These are phyloP conservation scores for Puccinellia tenuiflora DNA, from an alignment of 176 grass and related monocot species.

Conservation along the genomic window DNA sequence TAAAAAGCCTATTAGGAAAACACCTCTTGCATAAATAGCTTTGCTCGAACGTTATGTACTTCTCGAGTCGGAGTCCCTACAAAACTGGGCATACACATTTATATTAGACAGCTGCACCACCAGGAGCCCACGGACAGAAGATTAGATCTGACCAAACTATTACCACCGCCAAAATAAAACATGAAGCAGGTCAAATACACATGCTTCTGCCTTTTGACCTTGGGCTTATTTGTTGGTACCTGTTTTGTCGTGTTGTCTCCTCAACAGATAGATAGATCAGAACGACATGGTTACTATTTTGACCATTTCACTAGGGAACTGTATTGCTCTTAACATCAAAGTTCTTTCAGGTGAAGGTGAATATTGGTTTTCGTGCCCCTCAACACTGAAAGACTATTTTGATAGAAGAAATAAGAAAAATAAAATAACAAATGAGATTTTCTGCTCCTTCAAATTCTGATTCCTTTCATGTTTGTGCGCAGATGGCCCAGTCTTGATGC, in stretches of 20 bases:
- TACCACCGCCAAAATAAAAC: not conserved
- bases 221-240: not conserved
- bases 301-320: not conserved
- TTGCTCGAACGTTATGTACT: not conserved
- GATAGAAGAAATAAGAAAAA: not conserved
- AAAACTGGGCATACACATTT: not conserved
- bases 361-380: not conserved
- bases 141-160: not conserved
- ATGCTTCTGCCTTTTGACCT: not conserved
- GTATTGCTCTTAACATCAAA: not conserved
- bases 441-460: constrained; percentile 2
- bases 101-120: not conserved
- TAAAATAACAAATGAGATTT: not conserved
- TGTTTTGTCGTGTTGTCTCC: not conserved
- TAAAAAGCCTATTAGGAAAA: not conserved
- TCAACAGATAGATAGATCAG: not conserved
- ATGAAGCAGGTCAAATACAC: not conserved
- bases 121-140: not conserved
- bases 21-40: not conserved
- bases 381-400: not conserved
- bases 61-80: not conserved
- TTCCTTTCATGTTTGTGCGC: not conserved
- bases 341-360: not conserved
- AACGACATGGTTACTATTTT: not conserved
- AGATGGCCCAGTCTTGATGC: constrained; percentile 20